Evolutionary conservation across 805 yeast genomes (phyloP).

Genomic region (Pichia ethanolica): DNA sequence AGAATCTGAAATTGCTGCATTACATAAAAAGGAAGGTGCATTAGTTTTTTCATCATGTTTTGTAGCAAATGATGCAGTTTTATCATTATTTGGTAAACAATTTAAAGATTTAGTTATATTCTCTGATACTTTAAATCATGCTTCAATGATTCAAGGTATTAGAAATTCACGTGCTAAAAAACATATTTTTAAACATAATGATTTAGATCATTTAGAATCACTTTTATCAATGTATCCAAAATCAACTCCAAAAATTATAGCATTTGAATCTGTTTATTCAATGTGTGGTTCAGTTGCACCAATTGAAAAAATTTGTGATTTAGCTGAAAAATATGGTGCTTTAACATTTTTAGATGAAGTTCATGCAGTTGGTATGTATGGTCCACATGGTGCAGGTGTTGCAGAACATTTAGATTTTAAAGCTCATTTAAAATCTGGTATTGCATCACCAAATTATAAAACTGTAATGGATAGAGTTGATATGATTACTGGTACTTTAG

Average conservation of each 20-base stretch:
- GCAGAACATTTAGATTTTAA: slow-evolving; percentile 94
- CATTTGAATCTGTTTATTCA: slow-evolving; percentile 94
- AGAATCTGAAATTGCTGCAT: slow-evolving; percentile 80
- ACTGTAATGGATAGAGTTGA: slow-evolving; percentile 87
- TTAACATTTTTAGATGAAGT: slow-evolving; percentile 96
- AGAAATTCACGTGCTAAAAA: slow-evolving; percentile 82
- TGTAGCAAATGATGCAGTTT: slow-evolving; percentile 94
- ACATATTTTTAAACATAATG: slow-evolving; percentile 88
- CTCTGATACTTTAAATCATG: slow-evolving; percentile 91
- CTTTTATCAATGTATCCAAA: slow-evolving; percentile 74
- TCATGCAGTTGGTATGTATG: slow-evolving; percentile 98
- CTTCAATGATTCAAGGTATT: slow-evolving; percentile 96
- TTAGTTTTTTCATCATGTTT: slow-evolving; percentile 92
- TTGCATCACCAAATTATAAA: slow-evolving; percentile 40
- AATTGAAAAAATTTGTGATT: slow-evolving; percentile 82
- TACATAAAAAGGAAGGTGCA: slow-evolving; percentile 93
- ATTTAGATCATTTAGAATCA: slow-evolving; percentile 74
- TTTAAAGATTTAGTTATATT: slow-evolving; percentile 85
- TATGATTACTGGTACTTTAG: slow-evolving; percentile 95
- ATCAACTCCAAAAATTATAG: slow-evolving; percentile 88
- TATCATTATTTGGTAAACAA: slow-evolving; percentile 85
- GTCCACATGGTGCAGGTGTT: slow-evolving; percentile 99
- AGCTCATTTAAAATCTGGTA: slow-evolving; percentile 64
- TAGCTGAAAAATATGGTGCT: slow-evolving; percentile 97
- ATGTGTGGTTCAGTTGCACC: slow-evolving; percentile 99